These are phyloP conservation scores for Rhizopus arrhizus DNA, from an alignment of 371 early-diverging fungal genomes.

Conservation along the genomic window DNA sequence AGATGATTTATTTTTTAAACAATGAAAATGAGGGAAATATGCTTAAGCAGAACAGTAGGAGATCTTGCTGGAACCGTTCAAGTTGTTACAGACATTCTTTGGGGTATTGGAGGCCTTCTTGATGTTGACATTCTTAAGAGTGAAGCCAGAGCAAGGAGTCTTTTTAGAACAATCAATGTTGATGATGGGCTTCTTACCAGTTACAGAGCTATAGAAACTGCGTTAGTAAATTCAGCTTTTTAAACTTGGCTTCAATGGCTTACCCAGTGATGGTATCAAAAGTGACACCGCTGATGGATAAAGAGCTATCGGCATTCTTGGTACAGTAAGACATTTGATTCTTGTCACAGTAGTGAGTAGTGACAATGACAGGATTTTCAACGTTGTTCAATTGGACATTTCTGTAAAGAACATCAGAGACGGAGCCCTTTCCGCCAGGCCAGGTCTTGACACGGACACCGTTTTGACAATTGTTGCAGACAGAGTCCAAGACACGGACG, in stretches of 20 bases:
- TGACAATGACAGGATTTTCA: constrained; percentile 31
- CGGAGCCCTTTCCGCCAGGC: constrained; percentile 38
- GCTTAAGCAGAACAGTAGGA: constrained; percentile 6
- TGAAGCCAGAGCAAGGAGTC: constrained; percentile 31
- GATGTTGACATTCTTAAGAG: constrained; percentile 23
- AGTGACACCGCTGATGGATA: constrained; percentile 31
- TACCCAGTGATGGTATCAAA: constrained; percentile 34
- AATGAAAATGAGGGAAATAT: not conserved
- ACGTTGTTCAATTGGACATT: constrained; percentile 21
- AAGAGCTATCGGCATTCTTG: constrained; percentile 22
- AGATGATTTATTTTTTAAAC: too few species aligned
- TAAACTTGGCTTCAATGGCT: not conserved
- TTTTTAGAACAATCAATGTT: constrained; percentile 33
- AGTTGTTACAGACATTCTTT: constrained; percentile 18
- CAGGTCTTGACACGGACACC: constrained; percentile 16
- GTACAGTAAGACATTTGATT: constrained; percentile 31
- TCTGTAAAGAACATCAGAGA: constrained; percentile 27
- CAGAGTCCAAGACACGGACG: constrained; percentile 23
- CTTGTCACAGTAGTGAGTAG: constrained; percentile 6
- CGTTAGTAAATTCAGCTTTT: not conserved
- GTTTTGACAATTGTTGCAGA: constrained; percentile 13
- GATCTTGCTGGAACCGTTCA: constrained; percentile 15
- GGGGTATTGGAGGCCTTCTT: constrained; percentile 23
- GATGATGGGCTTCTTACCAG: constrained; percentile 23
- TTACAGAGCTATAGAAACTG: constrained; percentile 9